phyloP scores from a whole-genome alignment of 257 asterid species.

The Scutellaria baicalensis region DNA sequence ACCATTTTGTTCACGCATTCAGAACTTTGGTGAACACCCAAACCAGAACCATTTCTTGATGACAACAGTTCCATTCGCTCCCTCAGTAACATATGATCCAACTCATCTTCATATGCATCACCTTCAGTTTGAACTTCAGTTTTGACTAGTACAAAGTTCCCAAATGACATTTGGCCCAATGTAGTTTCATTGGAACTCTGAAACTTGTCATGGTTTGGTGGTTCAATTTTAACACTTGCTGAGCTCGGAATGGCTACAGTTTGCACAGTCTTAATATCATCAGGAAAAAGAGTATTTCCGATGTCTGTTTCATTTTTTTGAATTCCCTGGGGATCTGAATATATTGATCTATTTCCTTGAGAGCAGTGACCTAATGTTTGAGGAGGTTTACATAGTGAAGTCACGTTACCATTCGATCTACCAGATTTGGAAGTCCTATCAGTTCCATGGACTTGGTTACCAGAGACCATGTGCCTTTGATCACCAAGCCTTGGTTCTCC shows the following conservation, averaged over 20 bases:
- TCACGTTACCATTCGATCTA: constrained; percentile 14
- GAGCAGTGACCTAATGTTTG: not conserved
- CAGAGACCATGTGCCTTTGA: constrained; percentile 8
- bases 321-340: not conserved
- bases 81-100: constrained; percentile 67
- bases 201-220: constrained; percentile 16
- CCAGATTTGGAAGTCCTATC: constrained; percentile 14
- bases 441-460: constrained; percentile 13
- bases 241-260: constrained; percentile 11
- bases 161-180: constrained; percentile 16
- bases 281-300: constrained; percentile 13
- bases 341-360: constrained; percentile 9
- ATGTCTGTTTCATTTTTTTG: constrained; percentile 20
- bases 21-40: constrained; percentile 16
- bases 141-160: constrained; percentile 30
- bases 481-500: constrained; percentile 11
- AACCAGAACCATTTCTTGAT: constrained; percentile 25
- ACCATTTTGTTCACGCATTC: constrained; percentile 18
- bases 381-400: constrained; percentile 6
- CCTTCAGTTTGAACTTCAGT: constrained; percentile 30
- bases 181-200: constrained; percentile 18
- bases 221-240: constrained; percentile 46
- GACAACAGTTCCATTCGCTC: constrained; percentile 57
- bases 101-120: constrained; percentile 39
- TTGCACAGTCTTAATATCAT: constrained; percentile 11